These are phyloP conservation scores for Phytophthora vignae DNA, from an alignment of 352 stramenopile genomes.

Conservation along the genomic window DNA sequence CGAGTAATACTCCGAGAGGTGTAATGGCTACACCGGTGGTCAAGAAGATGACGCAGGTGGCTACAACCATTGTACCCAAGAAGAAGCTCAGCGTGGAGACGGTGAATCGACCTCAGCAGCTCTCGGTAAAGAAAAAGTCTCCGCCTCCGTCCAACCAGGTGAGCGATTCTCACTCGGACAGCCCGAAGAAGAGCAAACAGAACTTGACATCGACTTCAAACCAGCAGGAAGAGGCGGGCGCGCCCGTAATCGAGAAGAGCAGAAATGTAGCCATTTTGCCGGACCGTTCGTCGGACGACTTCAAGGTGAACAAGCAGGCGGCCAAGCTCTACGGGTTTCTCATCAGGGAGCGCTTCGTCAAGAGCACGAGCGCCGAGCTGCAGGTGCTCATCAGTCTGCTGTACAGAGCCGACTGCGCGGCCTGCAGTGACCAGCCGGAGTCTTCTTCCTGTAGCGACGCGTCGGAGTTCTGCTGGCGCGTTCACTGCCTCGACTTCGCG, in stretches of 20 bases:
- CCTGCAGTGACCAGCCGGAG: not conserved
- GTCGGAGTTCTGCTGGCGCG: not conserved
- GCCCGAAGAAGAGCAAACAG: not conserved
- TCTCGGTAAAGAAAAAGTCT: conserved; percentile 22
- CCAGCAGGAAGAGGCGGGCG: conserved; percentile 8
- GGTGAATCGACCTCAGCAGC: not conserved
- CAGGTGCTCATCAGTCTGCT: conserved; percentile 51
- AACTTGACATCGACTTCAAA: not conserved
- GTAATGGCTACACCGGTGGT: not conserved
- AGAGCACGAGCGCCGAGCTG: conserved; percentile 54
- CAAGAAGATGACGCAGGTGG: conserved; percentile 8
- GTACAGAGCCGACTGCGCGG: conserved; percentile 38
- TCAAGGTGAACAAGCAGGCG: conserved; percentile 45
- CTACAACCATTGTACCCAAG: not conserved
- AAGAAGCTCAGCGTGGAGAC: not conserved
- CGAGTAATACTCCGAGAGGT: not conserved
- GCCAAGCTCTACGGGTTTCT: conserved; percentile 65
- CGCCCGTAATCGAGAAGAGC: not conserved
- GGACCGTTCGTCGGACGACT: conserved; percentile 8
- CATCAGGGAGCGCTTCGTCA: conserved; percentile 54
- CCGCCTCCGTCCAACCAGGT: conserved; percentile 16
- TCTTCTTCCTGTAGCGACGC: not conserved
- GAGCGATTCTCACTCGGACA: conserved; percentile 10
- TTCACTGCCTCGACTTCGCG: not conserved
- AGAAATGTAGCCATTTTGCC: not conserved